These are phyloP conservation scores for Astrocystis sublimbata DNA, from an alignment of 495 filamentous ascomycete species.

Conservation along the genomic window DNA sequence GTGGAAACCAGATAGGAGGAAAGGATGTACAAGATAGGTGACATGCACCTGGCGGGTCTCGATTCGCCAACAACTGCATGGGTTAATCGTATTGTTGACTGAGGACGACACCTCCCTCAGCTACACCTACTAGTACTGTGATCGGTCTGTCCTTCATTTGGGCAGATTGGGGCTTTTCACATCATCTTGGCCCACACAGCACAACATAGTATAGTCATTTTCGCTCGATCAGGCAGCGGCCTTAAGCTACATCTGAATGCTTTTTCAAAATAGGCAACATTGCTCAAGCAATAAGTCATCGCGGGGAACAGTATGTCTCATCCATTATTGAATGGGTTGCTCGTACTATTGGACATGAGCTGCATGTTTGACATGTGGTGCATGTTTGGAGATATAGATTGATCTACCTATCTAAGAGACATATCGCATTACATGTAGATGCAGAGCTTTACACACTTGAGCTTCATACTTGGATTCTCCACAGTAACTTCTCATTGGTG, in stretches of 20 bases:
- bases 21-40: background rate
- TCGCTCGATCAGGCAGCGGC: background rate
- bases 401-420: too few species aligned
- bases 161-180: too few species aligned
- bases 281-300: background rate
- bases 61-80: constrained; percentile 8
- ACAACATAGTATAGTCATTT: background rate
- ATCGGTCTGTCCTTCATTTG: background rate
- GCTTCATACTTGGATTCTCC: too few species aligned
- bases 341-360: background rate
- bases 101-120: background rate
- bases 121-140: background rate
- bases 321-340: background rate
- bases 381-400: too few species aligned
- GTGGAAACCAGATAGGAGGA: background rate
- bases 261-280: background rate
- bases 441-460: too few species aligned
- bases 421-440: too few species aligned
- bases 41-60: background rate
- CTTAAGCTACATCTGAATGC: background rate
- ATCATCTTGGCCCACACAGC: background rate
- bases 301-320: background rate
- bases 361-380: too few species aligned
- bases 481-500: too few species aligned
- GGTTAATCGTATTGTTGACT: background rate